Base-by-base conservation (phyloP, 192 early-diverging fungal genomes). In the Podochytrium sp. region DNA sequence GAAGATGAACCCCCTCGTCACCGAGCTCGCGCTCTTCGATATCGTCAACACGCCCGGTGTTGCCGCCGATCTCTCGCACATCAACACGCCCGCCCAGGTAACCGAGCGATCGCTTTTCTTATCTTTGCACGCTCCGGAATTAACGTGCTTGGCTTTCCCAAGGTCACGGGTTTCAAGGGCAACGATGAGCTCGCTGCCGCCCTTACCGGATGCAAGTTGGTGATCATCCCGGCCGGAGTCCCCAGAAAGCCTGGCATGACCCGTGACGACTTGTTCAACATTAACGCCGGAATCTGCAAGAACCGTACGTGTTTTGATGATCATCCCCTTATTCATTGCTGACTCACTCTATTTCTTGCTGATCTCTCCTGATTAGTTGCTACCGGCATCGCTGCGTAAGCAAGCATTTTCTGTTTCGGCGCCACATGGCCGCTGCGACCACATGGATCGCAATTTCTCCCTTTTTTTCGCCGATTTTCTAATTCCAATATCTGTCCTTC, bases 221-320 rank as follows among this genome's bases (percentile, higher is more conserved):
- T 96, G 67, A 91, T 97, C 60, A 96, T 98, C 79, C 95, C 96
- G 51, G 96, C 96, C 70, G 96, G 96, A 75, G 93, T 98, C 18
- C 96, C 96, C 70, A 90, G 96, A 80, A 98, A 98, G 91, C 96
- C 95, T 64, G 95, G 95, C 35, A 98, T 98, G 96, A 95, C 96
- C 73, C 92, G 96, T 82, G 95, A 98, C 80, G 96, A 98, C 80
- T 86, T 98, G 69, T 98, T 98, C 91, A 95, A 96, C 84, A 96
- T 91, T 84, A 98, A 98, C 84, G 96, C 96, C 68, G 91, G 92
- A 66, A 98, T 98, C 70, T 93, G 96, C 78, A 87, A 89, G 71
- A 90, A 81, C 53, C 88, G n/a, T n/a, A n/a, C n/a, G n/a, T n/a
- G n/a, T n/a, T n/a, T n/a, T n/a, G n/a, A n/a, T n/a, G n/a, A n/a